Evolutionary conservation across 2,329 filamentous ascomycete species (phyloP).

Genomic region (Phialocephala subalpina): DNA sequence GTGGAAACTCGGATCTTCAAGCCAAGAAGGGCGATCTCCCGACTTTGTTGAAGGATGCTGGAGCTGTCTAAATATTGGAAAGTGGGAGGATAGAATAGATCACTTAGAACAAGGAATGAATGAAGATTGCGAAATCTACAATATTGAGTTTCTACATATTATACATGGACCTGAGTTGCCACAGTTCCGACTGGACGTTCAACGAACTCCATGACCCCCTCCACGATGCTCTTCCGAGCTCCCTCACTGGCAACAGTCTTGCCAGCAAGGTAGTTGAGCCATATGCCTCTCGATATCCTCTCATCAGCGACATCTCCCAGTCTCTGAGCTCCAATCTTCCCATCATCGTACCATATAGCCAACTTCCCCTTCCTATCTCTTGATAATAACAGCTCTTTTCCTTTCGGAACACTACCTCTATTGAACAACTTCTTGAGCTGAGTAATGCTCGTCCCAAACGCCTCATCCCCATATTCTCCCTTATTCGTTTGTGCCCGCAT

Average conservation of each 20-base stretch:
- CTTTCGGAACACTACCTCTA: constrained; percentile 81
- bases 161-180: constrained; percentile 71
- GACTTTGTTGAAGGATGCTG: constrained; percentile 67
- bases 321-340: constrained; percentile 56
- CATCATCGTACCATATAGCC: constrained; percentile 70
- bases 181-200: constrained; percentile 89
- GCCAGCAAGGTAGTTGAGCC: constrained; percentile 90
- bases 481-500: constrained; percentile 55
- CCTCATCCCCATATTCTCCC: constrained; percentile 69
- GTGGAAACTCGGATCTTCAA: constrained; percentile 92
- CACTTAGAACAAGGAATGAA: constrained; percentile 9
- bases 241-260: constrained; percentile 86
- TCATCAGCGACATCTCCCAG: constrained; percentile 82
- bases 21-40: constrained; percentile 70
- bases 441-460: constrained; percentile 77
- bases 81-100: constrained; percentile 2
- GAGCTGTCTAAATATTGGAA: constrained; percentile 61
- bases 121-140: not conserved
- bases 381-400: constrained; percentile 76
- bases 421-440: constrained; percentile 86
- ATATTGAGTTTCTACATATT: constrained; percentile 15
- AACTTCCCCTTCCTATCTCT: constrained; percentile 72
- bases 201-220: constrained; percentile 88
- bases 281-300: constrained; percentile 80
- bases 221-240: constrained; percentile 81